Percentiles rank a stretch among this genome's conserved stretches.
These are phyloP conservation scores for Dothistroma pini DNA, from an alignment of 2,329 filamentous ascomycete species.

Conservation along the genomic window DNA sequence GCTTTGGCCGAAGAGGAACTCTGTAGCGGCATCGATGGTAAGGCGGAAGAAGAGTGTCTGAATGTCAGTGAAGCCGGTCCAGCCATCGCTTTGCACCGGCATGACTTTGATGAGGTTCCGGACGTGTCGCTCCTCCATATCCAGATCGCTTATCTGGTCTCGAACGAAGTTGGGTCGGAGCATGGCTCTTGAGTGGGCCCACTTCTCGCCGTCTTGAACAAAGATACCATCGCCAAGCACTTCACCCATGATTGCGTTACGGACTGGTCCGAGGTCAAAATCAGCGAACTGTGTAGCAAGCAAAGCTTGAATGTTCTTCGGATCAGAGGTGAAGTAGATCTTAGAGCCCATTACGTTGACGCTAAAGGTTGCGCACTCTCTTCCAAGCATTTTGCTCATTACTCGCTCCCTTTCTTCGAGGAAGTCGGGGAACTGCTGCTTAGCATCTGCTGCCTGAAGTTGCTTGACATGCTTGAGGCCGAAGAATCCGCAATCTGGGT, in stretches of 20 bases:
- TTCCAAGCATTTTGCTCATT: slow-evolving; percentile 26
- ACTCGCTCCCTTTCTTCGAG: slow-evolving; percentile 25
- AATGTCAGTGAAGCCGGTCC: slow-evolving; percentile 33
- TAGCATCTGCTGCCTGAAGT: slow-evolving; percentile 29
- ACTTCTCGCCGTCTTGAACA: slow-evolving; percentile 34
- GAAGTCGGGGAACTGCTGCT: slow-evolving; percentile 29
- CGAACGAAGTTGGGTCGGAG: slow-evolving; percentile 39
- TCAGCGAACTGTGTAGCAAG: slow-evolving; percentile 34
- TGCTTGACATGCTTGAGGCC: slow-evolving; percentile 29
- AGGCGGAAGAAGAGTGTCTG: slow-evolving; percentile 46
- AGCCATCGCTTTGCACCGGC: slow-evolving; percentile 27
- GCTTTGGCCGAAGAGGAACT: slow-evolving; percentile 44
- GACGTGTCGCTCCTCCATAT: slow-evolving; percentile 36
- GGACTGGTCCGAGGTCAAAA: slow-evolving; percentile 30
- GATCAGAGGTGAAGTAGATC: slow-evolving; percentile 31
- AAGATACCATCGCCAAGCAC: slow-evolving; percentile 36
- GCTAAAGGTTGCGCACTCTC: slow-evolving; percentile 29
- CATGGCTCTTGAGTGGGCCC: slow-evolving; percentile 37
- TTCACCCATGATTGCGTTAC: slow-evolving; percentile 30
- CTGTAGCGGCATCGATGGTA: slow-evolving; percentile 49
- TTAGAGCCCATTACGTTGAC: slow-evolving; percentile 25
- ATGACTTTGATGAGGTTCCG: slow-evolving; percentile 34
- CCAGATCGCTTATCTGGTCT: slow-evolving; percentile 38
- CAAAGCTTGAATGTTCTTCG: slow-evolving; percentile 37
- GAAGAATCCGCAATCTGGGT: slow-evolving; percentile 27